Base-by-base conservation (phyloP, 2,329 filamentous ascomycete species). In the Beauveria australis region DNA sequence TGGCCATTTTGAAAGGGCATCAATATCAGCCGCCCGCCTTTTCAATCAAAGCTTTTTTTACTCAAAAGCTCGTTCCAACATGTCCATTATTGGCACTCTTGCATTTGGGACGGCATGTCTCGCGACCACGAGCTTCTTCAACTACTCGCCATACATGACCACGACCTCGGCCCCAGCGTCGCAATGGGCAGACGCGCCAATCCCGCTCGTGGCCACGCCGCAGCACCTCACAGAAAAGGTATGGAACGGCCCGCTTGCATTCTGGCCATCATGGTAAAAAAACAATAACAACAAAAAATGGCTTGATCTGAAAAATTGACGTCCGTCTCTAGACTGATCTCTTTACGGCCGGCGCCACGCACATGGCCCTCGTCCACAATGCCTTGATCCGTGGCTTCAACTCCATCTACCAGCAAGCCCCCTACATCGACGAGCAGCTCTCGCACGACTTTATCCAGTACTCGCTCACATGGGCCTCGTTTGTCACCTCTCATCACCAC, bases 311-410 rank as follows among this genome's bases (percentile, higher is more conserved):
- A 12, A 18, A n/a, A 46, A 19, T 19, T 26, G 9, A 19, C 12
- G 24, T 24, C 24, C 12, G 9, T 8, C 33, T 16, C 24, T 63
- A 82, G 79, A 79, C 79, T 43, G 82, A 86, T 66, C 75, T 84
- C 64, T 86, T 85, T 70, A 83, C 81, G 1, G 77, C 76, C 0
- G 81, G 81, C 24, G 82, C 84, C 0, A 83, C 82, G 18, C 81
- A 87, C 70, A 87, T 86, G 83, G 76, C 78, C 3, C 70, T 86
- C 56, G 73, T 85, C 54, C 83, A 87, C 75, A 87, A 87, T 66
- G 74, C 80, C 60, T 81, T 87, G 66, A 80, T 87, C 64, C 81
- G 84, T 47, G 82, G 83, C 59, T 85, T 82, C 75, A 87, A 88
- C 71, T 81, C 78, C 66, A 85, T 88, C 67, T 85, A 82, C 68